phyloP scores from a whole-genome alignment of 768 basidiomycete genomes.

The Macrolepiota dolichaula region DNA sequence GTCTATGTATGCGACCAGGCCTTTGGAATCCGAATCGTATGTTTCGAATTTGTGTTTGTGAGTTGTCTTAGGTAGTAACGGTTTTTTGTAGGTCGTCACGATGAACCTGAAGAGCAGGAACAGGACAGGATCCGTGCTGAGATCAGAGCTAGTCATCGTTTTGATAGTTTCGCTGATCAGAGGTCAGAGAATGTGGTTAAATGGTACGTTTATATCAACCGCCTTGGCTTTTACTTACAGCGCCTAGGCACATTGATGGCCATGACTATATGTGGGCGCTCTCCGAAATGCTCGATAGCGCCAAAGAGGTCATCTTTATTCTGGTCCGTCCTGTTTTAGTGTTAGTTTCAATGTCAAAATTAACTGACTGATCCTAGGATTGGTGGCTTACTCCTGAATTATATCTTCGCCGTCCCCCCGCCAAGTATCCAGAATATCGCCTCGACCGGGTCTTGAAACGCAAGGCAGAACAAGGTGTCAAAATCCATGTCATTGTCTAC shows the following conservation, averaged over 20 bases:
- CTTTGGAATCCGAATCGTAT: slow-evolving; percentile 44
- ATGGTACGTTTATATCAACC: slow-evolving; percentile 46
- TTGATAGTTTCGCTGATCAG: slow-evolving; percentile 77
- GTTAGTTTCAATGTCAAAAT: background rate
- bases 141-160: slow-evolving; percentile 81
- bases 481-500: slow-evolving; percentile 88
- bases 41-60: slow-evolving; percentile 9
- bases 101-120: slow-evolving; percentile 67
- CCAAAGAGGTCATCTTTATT: slow-evolving; percentile 85
- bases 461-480: slow-evolving; percentile 92
- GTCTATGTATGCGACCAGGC: slow-evolving; percentile 24
- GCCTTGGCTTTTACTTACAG: background rate
- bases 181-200: slow-evolving; percentile 73
- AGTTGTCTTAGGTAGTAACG: background rate
- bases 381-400: slow-evolving; percentile 97
- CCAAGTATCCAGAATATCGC: slow-evolving; percentile 81
- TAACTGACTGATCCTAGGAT: slow-evolving; percentile 41
- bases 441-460: slow-evolving; percentile 81
- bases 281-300: slow-evolving; percentile 83
- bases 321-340: slow-evolving; percentile 39
- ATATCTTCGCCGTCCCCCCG: slow-evolving; percentile 90
- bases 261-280: slow-evolving; percentile 97
- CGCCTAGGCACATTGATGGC: slow-evolving; percentile 77
- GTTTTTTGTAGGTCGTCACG: slow-evolving; percentile 54
- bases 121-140: slow-evolving; percentile 68